Evolutionary conservation across 176 grass and related monocot species (phyloP), one percentile per base, ranked within the genome.

Genomic region (Phyllostachys edulis): DNA sequence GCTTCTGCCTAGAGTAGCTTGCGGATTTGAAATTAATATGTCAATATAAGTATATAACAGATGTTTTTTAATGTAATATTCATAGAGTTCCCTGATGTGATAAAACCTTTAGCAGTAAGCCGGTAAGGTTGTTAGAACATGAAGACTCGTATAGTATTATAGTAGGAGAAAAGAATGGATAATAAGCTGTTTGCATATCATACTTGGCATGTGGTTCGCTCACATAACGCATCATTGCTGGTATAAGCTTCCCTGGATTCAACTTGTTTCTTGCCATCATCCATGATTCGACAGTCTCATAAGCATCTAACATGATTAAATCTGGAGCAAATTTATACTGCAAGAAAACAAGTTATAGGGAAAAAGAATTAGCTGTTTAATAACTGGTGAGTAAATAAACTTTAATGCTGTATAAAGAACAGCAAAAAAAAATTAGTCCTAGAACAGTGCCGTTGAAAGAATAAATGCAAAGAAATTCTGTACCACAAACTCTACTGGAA

Each of bases 191-290:
- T 42, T 70, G 32, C 3, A 38, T 51, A 44, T 75, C 80, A 74
- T 98, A 98, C 96, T 98, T 98, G 16, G 91, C 93, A 93, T 93
- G 96, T 83, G 91, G 93, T 95, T 98, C 96, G 73, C 93, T 98
- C 76, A 94, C 86, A 83, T 99, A 99, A 79, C 96, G 93, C 96
- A 96, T 99, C 96, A 99, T 99, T 81, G 96, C 96, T 52, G 96
- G 91, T 85, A 99, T 99, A 73, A 99, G 93, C 80, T 96, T 99
- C 82, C 93, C 92, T 60, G 96, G 96, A 87, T 96, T 96, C 70
- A 99, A 86, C 87, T 92, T 99, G 83, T 83, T 86, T 91, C 93
- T 87, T 40, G 78, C 86, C 80, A 94, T 96, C 96, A 99, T 99
- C 96, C 96, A 99, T 71, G 96, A 99, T 82, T 99, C 93, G 11